Evolutionary conservation across 176 grass and related monocot genomes (phyloP), one percentile per base, ranked within the genome.

Genomic region (Oryza australiensis): DNA sequence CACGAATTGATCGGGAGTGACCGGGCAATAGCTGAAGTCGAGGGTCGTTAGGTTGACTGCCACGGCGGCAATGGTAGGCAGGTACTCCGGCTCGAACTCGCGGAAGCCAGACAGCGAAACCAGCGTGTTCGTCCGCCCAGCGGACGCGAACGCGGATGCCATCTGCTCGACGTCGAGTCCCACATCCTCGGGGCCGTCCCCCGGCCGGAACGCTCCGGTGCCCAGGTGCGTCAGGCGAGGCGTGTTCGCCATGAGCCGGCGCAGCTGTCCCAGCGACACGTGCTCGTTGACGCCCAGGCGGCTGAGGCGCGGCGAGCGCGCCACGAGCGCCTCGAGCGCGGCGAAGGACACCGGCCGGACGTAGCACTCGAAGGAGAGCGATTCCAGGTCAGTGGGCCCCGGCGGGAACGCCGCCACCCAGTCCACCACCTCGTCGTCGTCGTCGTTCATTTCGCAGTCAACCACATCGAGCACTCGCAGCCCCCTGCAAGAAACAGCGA

Each of bases 91-190:
- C 37, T 83, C 91, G 45, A 88, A 64, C 10, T 85, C 80, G n/a
- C 91, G 89, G 75, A 99, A 99, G 29, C 96, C 96, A 7, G 96
- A 99, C 6, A 99, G 83, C 26, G 88, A 99, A n/a, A 87, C 76
- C 5, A 99, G 88, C 26, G 84, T 80, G 66, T 23, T 76, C 13
- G 75, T 85, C 62, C 72, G 57, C 4, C 43, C 66, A 8, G 79
- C 78, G 46, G 88, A 63, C 3, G 30, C 62, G 73, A 93, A 95
- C 26, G 89, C 73, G 2, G 73, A 22, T 42, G 46, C 7, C 37
- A 99, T 48, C 23, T 95, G 85, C 3, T 55, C 73, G 4, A 83
- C 34, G n/a, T 85, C 90, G 43, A 93, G 15, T 23, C 78, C 91
- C 60, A 78, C 59, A 10, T 83, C 88, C 32, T 86, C 84, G 55